Percentiles rank a stretch among this genome's conserved stretches.
phyloP scores from a whole-genome alignment of 306 rosid species.

The Sophora flavescens region DNA sequence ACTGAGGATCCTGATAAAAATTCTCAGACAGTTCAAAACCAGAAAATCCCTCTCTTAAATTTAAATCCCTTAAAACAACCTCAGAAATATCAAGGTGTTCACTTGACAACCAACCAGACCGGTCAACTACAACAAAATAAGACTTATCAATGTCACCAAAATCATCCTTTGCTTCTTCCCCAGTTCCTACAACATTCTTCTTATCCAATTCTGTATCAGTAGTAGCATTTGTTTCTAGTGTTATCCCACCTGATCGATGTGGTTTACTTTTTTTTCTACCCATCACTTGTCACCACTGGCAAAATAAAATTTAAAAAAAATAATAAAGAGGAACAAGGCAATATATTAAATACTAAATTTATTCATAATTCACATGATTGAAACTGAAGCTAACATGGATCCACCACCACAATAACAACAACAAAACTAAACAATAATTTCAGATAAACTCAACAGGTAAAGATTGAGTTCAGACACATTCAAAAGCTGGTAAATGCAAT shows the following conservation, averaged over 20 bases:
- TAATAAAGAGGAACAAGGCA: background rate
- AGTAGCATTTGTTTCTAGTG: slow-evolving; percentile 49
- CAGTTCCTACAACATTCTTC: slow-evolving; percentile 46
- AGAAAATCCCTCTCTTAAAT: slow-evolving; percentile 60
- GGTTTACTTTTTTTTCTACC: slow-evolving; percentile 87
- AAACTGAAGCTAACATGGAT: slow-evolving; percentile 28
- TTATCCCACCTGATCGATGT: slow-evolving; percentile 66
- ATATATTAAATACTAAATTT: slow-evolving; percentile 7
- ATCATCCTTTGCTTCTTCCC: slow-evolving; percentile 50
- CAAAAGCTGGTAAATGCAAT: slow-evolving; percentile 31
- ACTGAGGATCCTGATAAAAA: slow-evolving; percentile 56
- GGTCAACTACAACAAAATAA: slow-evolving; percentile 80
- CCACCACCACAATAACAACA: background rate
- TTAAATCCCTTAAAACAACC: slow-evolving; percentile 69
- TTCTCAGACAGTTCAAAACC: slow-evolving; percentile 57
- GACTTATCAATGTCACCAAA: slow-evolving; percentile 52
- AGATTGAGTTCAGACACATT: slow-evolving; percentile 36
- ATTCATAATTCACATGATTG: slow-evolving; percentile 3
- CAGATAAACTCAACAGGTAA: slow-evolving; percentile 20
- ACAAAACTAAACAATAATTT: slow-evolving; percentile 15
- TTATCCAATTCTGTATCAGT: slow-evolving; percentile 56
- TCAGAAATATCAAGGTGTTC: slow-evolving; percentile 88
- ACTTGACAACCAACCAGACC: slow-evolving; percentile 60
- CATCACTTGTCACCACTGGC: slow-evolving; percentile 59
- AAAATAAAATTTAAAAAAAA: slow-evolving; percentile 16